Percentiles rank a stretch among this genome's conserved stretches.
Evolutionary conservation across 2,329 filamentous ascomycete genomes (phyloP).

Genomic region (Diaporthe longicolla): DNA sequence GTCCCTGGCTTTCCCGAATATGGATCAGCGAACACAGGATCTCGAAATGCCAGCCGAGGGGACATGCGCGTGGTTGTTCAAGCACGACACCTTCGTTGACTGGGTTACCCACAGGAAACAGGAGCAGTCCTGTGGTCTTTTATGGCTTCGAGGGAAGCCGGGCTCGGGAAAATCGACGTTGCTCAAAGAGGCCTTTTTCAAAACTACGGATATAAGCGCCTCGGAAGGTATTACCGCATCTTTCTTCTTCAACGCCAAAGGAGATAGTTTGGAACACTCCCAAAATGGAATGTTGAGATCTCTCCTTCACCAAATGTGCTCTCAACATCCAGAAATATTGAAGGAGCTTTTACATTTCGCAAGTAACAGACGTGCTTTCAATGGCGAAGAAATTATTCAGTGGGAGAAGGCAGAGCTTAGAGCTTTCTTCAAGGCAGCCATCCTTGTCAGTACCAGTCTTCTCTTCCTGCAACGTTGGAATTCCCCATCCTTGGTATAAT

Average conservation of each 20-base stretch:
- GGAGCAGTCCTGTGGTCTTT: not conserved
- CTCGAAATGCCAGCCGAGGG: not conserved
- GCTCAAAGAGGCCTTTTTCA: not conserved
- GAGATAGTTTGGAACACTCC: not conserved
- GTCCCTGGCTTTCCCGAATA: not conserved
- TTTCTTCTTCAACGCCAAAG: slow-evolving; percentile 16
- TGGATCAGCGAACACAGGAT: not conserved
- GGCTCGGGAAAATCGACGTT: slow-evolving; percentile 11
- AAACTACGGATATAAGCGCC: no score
- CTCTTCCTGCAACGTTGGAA: no score
- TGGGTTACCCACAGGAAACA: not conserved
- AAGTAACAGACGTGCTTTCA: not conserved
- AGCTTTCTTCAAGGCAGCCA: not conserved
- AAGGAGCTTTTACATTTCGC: not conserved
- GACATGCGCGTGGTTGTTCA: not conserved
- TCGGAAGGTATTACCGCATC: not conserved
- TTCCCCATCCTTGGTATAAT: no score
- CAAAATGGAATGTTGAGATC: not conserved
- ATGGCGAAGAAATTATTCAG: not conserved
- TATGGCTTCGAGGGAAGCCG: not conserved
- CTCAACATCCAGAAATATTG: not conserved
- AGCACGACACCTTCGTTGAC: not conserved
- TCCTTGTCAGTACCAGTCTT: not conserved
- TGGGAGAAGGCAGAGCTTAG: not conserved
- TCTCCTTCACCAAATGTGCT: not conserved